Evolutionary conservation across 1,139 yeast genomes (phyloP), one percentile per base, ranked within the genome.

Genomic region (Yamadazyma membranifaciens): DNA sequence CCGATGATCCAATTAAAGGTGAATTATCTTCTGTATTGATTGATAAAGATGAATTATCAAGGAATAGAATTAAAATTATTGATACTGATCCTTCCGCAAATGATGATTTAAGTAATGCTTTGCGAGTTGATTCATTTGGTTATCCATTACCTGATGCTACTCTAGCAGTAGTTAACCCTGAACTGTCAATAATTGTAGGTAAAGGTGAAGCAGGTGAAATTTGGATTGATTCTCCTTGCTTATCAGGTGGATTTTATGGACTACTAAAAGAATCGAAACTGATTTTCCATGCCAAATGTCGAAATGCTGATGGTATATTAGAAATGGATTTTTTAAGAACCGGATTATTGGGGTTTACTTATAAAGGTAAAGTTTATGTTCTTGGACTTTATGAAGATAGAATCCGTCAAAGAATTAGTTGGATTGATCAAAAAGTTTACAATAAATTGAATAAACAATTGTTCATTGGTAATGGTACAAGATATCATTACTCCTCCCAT

Each of bases 121-220:
- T 89, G 34, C 67, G 95, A 39, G 85, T 92, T 0, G 96, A 95
- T 34, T 85, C 97, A 0, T 92, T 92, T 69, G 98, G 98, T 0
- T 88, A 75, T 53, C 98, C 98, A 0, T 63, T 92, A 2, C 96
- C 97, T 0, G 97, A 91, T 64, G 92, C 97, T 0, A 87, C 95
- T 0, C 62, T 92, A 33, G 97, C 98, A 0, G 81, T 92, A 28
- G 98, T 92, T 0, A 89, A 94, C 56, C 98, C 98, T 0, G 98
- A 94, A 48, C 85, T 87, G 45, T 75, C 82, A 26, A 63, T 79
- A 4, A 64, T 88, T 14, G 82, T 87, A 3, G 75, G 78, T 2
- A 79, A 73, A 36, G 80, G 87, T 51, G 91, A 86, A 48, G 85
- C 94, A n/a, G 98, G 98, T 16, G 99, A 92, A 59, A 84, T 92